Evolutionary conservation across 805 yeast species (phyloP).

Genomic region (Jamesozyma hellenica): DNA sequence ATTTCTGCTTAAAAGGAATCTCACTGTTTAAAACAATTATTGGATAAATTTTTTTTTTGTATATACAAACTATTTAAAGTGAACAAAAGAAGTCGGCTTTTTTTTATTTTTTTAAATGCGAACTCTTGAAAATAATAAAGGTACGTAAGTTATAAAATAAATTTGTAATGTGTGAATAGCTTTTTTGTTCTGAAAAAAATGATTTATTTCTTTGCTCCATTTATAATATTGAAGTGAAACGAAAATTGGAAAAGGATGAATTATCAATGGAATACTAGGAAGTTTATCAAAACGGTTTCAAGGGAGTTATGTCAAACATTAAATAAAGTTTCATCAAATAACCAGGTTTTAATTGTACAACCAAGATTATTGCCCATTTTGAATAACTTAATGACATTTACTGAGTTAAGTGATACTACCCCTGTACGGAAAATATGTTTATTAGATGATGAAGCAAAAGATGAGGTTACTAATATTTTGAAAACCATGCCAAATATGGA

Average conservation of each 20-base stretch:
- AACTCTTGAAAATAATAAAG: too few relatives aligned
- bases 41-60: too few relatives aligned
- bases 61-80: too few relatives aligned
- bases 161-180: too few relatives aligned
- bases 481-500: conserved; percentile 7
- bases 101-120: too few relatives aligned
- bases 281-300: conserved; percentile 12
- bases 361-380: conserved; percentile 14
- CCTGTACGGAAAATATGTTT: conserved; percentile 21
- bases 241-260: too few relatives aligned
- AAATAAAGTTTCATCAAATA: conserved; percentile 9
- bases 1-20: conserved; percentile 16
- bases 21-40: neutral
- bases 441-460: conserved; percentile 13
- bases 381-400: conserved; percentile 19
- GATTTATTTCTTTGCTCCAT: too few relatives aligned
- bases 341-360: conserved; percentile 19
- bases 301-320: conserved; percentile 12
- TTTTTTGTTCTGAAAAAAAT: too few relatives aligned
- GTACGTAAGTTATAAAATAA: too few relatives aligned
- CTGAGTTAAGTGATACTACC: conserved; percentile 20
- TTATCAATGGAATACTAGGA: conserved; percentile 21
- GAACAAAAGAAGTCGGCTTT: too few relatives aligned
- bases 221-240: too few relatives aligned
- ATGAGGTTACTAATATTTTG: conserved; percentile 11